phyloP scores from a whole-genome alignment of 2,329 filamentous ascomycete species.

The Penicillium sclerotigenum region DNA sequence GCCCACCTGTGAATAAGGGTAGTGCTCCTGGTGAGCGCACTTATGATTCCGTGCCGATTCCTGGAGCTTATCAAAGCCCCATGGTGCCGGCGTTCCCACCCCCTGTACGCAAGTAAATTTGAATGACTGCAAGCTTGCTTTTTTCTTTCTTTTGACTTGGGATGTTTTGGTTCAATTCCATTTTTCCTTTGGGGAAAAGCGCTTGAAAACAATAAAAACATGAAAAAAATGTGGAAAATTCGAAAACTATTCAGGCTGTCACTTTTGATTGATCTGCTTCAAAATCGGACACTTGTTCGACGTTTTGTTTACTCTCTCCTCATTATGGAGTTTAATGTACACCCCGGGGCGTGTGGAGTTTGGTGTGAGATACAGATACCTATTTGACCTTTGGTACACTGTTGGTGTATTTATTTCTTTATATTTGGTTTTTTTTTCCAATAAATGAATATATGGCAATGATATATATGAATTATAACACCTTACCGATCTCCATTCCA shows the following conservation, averaged over 20 bases:
- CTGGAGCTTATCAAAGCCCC: conserved; percentile 68
- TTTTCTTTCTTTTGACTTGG: not conserved
- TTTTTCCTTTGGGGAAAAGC: not conserved
- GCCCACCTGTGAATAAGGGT: conserved; percentile 59
- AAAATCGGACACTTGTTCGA: conserved; percentile 11
- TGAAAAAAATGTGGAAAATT: conserved; percentile 4
- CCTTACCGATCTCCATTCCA: not conserved
- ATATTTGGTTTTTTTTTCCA: conserved; percentile 8
- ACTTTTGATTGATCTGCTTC: not conserved
- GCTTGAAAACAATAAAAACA: not conserved
- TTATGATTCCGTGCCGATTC: conserved; percentile 85
- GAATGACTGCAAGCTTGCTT: not conserved
- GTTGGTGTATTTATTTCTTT: conserved; percentile 6
- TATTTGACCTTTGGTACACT: conserved; percentile 14
- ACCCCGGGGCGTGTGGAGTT: conserved; percentile 9
- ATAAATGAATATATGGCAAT: conserved; percentile 5
- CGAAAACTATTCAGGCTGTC: not conserved
- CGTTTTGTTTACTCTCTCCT: conserved; percentile 12
- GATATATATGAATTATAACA: not conserved
- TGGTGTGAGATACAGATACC: conserved; percentile 21
- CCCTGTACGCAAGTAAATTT: conserved; percentile 20
- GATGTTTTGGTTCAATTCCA: not conserved
- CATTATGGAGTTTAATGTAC: conserved; percentile 13
- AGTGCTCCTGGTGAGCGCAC: conserved; percentile 75
- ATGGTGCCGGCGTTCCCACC: conserved; percentile 44